phyloP scores from a whole-genome alignment of 306 rosid genomes.

The Chamaecrista fasciculata region DNA sequence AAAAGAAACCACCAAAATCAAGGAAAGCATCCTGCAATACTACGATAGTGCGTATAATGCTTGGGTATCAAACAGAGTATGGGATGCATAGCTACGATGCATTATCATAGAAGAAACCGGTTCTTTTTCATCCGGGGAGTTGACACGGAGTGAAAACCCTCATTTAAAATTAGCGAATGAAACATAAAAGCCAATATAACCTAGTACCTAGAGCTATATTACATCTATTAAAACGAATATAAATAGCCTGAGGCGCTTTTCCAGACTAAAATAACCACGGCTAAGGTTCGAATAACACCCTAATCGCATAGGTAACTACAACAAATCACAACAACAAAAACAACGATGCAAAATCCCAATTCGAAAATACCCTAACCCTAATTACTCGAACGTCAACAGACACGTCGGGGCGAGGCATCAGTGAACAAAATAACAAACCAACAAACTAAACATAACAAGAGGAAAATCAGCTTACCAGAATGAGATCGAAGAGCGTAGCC shows the following conservation, averaged over 20 bases:
- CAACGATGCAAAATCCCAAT: neutral
- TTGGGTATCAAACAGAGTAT: neutral
- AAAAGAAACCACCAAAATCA: neutral
- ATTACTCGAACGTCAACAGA: neutral
- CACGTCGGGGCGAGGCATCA: neutral
- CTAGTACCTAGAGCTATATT: too few relatives aligned
- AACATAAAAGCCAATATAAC: neutral
- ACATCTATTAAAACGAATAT: too few relatives aligned
- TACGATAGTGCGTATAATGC: neutral
- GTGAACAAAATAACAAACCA: neutral
- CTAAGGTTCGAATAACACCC: neutral
- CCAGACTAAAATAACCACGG: neutral
- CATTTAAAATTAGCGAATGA: too few relatives aligned
- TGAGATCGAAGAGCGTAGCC: constrained; percentile 55
- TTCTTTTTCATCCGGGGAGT: too few relatives aligned
- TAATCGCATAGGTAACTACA: neutral
- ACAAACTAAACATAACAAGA: neutral
- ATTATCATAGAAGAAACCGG: too few relatives aligned
- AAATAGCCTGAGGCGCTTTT: too few relatives aligned
- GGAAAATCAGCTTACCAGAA: constrained; percentile 34
- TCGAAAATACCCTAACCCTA: neutral
- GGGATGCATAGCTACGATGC: too few relatives aligned
- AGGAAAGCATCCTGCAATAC: neutral
- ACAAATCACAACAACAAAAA: neutral
- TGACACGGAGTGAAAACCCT: too few relatives aligned